A percentile compares a stretch with the other conserved stretches of the same genome.
These are phyloP conservation scores for Pugionium cornutum DNA, from an alignment of 345 rosid species.

Conservation along the genomic window DNA sequence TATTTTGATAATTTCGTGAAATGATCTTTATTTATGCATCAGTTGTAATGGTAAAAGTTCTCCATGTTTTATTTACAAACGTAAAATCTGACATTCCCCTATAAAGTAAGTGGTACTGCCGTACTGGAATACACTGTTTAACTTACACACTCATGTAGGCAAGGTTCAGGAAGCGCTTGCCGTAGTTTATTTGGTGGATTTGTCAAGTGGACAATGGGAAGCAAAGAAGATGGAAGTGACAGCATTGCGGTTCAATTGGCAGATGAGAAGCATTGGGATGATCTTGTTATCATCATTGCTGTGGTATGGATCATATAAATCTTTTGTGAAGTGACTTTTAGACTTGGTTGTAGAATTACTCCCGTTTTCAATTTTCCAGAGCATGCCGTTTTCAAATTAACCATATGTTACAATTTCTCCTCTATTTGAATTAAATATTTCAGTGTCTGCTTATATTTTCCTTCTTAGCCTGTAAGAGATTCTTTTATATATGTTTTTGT, in stretches of 20 bases:
- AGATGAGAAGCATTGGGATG: slow-evolving; percentile 97
- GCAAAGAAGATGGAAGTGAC: slow-evolving; percentile 84
- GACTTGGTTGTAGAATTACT: background rate
- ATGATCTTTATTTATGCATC: background rate
- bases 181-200: slow-evolving; percentile 98
- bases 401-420: background rate
- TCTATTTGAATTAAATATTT: background rate
- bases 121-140: slow-evolving; percentile 5
- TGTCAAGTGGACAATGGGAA: slow-evolving; percentile 95
- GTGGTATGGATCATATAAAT: slow-evolving; percentile 59
- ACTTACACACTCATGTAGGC: slow-evolving; percentile 50
- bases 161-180: slow-evolving; percentile 99
- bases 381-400: slow-evolving; percentile 3
- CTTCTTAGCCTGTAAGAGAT: background rate
- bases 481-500: slow-evolving; percentile 8
- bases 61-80: background rate
- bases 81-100: background rate
- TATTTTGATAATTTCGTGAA: background rate
- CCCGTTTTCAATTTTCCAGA: background rate
- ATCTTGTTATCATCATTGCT: slow-evolving; percentile 90
- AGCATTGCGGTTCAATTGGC: slow-evolving; percentile 92
- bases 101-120: background rate
- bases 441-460: slow-evolving; percentile 2
- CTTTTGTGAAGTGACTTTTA: background rate
- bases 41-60: background rate